Percentiles rank a stretch among this genome's conserved stretches.
phyloP scores from a whole-genome alignment of 495 filamentous ascomycete species.

The Podospora tetraspora region DNA sequence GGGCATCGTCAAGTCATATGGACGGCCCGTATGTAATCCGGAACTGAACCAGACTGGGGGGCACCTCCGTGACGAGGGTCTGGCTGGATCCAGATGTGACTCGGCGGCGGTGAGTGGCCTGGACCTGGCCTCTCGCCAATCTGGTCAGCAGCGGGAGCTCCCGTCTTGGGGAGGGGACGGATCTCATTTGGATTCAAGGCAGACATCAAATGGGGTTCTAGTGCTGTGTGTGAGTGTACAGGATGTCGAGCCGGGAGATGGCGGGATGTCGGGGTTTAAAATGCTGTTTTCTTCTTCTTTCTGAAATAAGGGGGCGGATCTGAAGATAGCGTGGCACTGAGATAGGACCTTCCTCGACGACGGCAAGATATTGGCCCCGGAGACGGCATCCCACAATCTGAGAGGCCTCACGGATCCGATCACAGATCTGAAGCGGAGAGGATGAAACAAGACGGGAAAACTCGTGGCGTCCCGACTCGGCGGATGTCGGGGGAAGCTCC shows the following conservation, averaged over 20 bases:
- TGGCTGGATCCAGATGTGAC: too few species aligned
- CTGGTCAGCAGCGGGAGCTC: not conserved
- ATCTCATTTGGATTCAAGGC: not conserved
- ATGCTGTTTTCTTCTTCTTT: not conserved
- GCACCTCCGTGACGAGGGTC: not conserved
- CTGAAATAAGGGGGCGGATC: too few species aligned
- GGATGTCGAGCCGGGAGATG: not conserved
- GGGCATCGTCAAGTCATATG: not conserved
- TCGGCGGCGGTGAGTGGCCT: too few species aligned
- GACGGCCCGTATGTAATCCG: not conserved
- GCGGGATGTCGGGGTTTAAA: not conserved
- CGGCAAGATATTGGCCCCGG: not conserved
- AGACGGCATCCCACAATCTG: not conserved
- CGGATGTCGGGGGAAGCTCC: conserved; percentile 17
- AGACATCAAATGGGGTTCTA: too few species aligned
- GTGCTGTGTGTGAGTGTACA: too few species aligned
- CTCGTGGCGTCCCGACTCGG: conserved; percentile 18
- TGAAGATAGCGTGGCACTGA: too few species aligned
- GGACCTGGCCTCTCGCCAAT: too few species aligned
- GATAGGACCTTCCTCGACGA: not conserved
- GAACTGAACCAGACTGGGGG: too few species aligned
- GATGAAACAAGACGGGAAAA: not conserved
- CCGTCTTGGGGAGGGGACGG: not conserved
- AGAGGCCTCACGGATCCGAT: not conserved
- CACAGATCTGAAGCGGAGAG: not conserved